phyloP scores from a whole-genome alignment of 208 protist genomes.

The Acanthamoeba triangularis region DNA sequence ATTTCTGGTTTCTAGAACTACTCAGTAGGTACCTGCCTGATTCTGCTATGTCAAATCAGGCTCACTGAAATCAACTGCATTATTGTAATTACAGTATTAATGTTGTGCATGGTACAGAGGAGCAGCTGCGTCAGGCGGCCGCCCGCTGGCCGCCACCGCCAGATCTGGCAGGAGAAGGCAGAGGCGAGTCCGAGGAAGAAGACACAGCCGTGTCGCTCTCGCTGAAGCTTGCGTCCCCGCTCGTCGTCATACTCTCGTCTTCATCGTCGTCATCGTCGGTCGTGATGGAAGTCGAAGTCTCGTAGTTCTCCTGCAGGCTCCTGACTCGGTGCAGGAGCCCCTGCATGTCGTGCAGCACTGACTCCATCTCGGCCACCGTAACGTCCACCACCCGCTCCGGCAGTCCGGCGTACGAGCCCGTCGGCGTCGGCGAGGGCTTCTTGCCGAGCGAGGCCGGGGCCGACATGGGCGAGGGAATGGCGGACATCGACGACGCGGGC shows the following conservation, averaged over 20 bases:
- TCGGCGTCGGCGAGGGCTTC: background rate
- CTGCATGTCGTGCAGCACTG: background rate
- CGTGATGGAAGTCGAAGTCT: background rate
- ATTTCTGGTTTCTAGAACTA: no score
- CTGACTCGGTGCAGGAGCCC: background rate
- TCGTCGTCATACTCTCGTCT: background rate
- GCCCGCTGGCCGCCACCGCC: no score
- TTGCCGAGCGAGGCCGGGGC: background rate
- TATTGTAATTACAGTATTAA: no score
- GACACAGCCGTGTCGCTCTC: background rate
- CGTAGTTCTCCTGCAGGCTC: background rate
- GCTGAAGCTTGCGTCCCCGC: background rate
- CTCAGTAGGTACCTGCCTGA: no score
- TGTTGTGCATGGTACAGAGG: no score
- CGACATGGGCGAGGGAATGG: background rate
- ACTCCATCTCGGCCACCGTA: background rate
- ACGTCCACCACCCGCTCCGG: background rate
- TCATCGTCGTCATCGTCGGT: background rate
- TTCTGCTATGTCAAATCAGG: no score
- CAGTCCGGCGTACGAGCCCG: background rate
- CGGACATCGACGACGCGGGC: background rate
- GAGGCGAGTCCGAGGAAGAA: no score
- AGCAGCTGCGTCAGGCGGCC: no score
- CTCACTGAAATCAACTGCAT: no score
- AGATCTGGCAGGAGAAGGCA: no score